These are phyloP conservation scores for Anisogramma anomala DNA, from an alignment of 2,329 filamentous ascomycete species.

Conservation along the genomic window DNA sequence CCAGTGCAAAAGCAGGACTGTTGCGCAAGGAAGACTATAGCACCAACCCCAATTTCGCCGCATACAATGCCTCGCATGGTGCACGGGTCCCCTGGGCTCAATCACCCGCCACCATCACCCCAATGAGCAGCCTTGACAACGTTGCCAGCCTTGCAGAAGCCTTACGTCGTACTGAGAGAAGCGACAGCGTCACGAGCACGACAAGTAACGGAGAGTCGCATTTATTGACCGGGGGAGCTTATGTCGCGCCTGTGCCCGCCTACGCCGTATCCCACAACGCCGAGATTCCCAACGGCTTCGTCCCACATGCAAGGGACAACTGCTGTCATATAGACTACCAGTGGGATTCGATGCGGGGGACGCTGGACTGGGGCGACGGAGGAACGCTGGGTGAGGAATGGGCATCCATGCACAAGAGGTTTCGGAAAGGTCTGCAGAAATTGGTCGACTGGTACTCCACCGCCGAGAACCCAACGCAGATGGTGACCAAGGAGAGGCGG, in stretches of 20 bases:
- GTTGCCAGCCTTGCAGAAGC: constrained; percentile 25
- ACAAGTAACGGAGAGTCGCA: constrained; percentile 17
- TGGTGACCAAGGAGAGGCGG: constrained; percentile 34
- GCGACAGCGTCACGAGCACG: constrained; percentile 13
- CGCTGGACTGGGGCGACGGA: constrained; percentile 75
- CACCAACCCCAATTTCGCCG: constrained; percentile 30
- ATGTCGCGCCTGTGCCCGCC: constrained; percentile 64
- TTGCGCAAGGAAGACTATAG: constrained; percentile 62
- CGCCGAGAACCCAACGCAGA: constrained; percentile 38
- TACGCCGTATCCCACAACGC: constrained; percentile 74
- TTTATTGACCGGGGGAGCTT: constrained; percentile 30
- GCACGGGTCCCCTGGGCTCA: constrained; percentile 31
- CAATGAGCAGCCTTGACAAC: constrained; percentile 17
- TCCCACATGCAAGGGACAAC: constrained; percentile 78
- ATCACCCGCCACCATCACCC: constrained; percentile 15
- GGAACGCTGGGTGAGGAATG: constrained; percentile 88
- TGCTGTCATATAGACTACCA: constrained; percentile 84
- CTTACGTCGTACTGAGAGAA: constrained; percentile 21
- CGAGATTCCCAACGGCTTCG: constrained; percentile 77
- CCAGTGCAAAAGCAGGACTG: constrained; percentile 76
- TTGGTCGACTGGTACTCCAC: constrained; percentile 74
- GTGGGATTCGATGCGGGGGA: constrained; percentile 81
- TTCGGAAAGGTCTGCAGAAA: constrained; percentile 65
- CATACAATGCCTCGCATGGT: constrained; percentile 18
- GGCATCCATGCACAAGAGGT: constrained; percentile 87